Base-by-base conservation (phyloP, 2,329 filamentous ascomycete species). In the Aspergillus pseudonomiae region DNA sequence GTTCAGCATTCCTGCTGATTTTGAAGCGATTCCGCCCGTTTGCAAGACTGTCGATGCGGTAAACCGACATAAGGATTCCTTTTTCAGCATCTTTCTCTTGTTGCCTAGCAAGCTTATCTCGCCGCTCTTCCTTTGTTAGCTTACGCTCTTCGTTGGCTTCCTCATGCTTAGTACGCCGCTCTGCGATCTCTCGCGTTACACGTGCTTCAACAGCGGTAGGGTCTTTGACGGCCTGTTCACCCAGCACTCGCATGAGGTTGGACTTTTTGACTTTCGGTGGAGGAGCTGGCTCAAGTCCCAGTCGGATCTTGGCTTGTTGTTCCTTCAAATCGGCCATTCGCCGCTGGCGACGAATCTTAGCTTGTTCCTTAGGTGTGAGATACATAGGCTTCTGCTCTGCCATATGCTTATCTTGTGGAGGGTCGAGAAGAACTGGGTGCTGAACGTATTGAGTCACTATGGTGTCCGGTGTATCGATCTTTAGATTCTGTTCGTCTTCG, bases 201-300 rank as follows among this genome's bases (percentile, higher is more conserved):
- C 93, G 89, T 57, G 93, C 93, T 80, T 99, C 95, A 53, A 99
- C 95, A 4, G 95, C 95, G 0, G 96, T 99, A 7, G 95, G 95
- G 79, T 99, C 95, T 75, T 97, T 96, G 69, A 99, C 94, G 21
- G 90, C 90, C 78, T 93, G 90, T 75, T 97, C 93, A 66, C 95
- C 95, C 61, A 97, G 85, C 34, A 99, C 95, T 63, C 94, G 90
- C 95, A 99, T 99, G 75, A 99, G 86, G 77, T 99, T 99, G 63
- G 91, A 92, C 79, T 96, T 96, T 81, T 97, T 98, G 70, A 99
- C 93, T 79, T 98, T 99, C 12, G 95, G 94, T 30, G 94, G 91
- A 32, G 94, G 93, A 24, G 94, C 92, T 3, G 94, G 93, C 64
- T 94, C 90, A 16, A 99, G 85, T 24, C 95, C 95, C 12, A 99